Base-by-base conservation (phyloP, 2,329 filamentous ascomycete species). In the Colletotrichum sp. region DNA sequence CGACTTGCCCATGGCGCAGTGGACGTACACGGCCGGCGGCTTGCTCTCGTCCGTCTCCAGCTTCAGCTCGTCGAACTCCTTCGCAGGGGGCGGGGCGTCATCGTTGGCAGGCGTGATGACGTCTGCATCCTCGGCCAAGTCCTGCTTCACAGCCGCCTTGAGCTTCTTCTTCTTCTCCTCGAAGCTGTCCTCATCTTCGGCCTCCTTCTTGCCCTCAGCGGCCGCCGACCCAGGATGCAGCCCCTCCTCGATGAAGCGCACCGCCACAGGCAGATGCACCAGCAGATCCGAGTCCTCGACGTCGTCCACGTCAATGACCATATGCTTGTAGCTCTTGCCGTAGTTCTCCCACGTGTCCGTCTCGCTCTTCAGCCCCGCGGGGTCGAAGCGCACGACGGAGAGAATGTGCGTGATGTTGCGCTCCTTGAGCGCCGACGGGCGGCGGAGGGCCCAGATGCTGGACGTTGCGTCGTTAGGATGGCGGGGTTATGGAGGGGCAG, bases 1-100 rank as follows among this genome's bases (percentile, higher is more conserved):
- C 38, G 96, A 98, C 86, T 97, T 98, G 69, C 97, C 97, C 92
- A 98, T 98, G 26, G 96, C 96, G 89, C 97, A 98, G 85, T 90
- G 88, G 12, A 92, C 90, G 71, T 89, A 89, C 32, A 92, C 89
- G 16, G 85, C 89, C 32, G 86, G 86, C 75, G 74, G 77, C 38
- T 52, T 24, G 9, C 59, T 61, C 76, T 75, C 68, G 64, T 76
- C 26, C n/a, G 43, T 74, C 64, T 63, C 78, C 66, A 77, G 67
- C 10, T 70, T 64, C 48, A 78, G 64, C 43, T 74, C 36, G 28
- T 32, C 26, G 32, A 77, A 43, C 13, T 64, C 68, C n/a, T 73
- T 68, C 3, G 55, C 64, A 12, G 71, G 71, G 21, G 24, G 16
- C 16, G 30, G 58, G 5, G 58, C 58, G 4, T 10, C 21, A 0